Base-by-base conservation (phyloP, 2,329 filamentous ascomycete genomes). In the Pochonia chlamydosporia region DNA sequence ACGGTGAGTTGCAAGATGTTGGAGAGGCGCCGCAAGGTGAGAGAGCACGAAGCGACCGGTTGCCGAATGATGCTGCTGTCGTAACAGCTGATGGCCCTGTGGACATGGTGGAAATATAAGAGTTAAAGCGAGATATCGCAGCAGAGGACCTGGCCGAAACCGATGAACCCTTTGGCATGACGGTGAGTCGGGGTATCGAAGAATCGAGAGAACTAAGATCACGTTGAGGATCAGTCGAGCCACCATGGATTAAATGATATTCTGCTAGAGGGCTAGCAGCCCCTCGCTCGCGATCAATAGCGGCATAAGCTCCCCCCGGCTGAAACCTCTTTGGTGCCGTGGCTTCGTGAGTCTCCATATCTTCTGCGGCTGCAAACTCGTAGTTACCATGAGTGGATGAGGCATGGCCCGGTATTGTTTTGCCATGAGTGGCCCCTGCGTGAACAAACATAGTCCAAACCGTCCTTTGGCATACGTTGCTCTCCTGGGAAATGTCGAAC, bases 191-290 rank as follows among this genome's bases (percentile, higher is more conserved):
- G 11, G 75, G 71, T 1, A 72, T 73, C 1, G 78, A 76, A 3
- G 77, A 80, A 5, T 71, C 70, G n/a, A 76, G 71, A 3, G 71
- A 69, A 8, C 63, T 62, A 6, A 68, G 60, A 8, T 79, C 75
- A 10, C 75, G 71, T 44, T 75, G 71, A 36, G 72, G 55, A 48
- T 70, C 55, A 30, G 18, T 43, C 13, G 18, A 39, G 11, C 78
- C 76, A 40, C 64, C 66, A 47, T 67, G 65, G n/a, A 69, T 54
- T 16, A 66, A 56, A 7, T 68, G 59, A 25, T 79, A 75, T 11
- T 75, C 75, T 3, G 67, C 64, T 0, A 70, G 73, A 1, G 78
- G 77, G 23, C 77, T 81, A 0, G 75, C 76, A 2, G 78, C 78
- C 31, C 78, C 69, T 40, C 78, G 71, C 63, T 82, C 82, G 50